Conservation (phyloP, 2,329 filamentous ascomycete species). For the Colletotrichum somersetense region DNA sequence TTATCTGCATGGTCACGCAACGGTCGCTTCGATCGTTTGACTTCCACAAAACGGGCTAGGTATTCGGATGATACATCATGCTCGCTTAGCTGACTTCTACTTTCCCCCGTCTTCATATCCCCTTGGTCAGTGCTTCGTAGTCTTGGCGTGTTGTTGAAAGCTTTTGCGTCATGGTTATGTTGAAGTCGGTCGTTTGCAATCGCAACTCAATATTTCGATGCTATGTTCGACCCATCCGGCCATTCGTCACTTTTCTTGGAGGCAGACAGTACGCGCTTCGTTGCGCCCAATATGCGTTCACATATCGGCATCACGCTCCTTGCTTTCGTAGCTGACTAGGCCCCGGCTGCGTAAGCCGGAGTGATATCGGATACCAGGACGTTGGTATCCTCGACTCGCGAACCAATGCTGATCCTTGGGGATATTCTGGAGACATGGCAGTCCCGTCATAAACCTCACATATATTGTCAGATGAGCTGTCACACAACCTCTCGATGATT, state of each 20-base stretch:
- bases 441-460: slow-evolving; percentile 17
- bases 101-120: background rate
- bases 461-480: slow-evolving; percentile 1
- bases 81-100: background rate
- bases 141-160: background rate
- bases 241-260: slow-evolving; percentile 20
- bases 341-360: slow-evolving; percentile 12
- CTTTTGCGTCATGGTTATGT: background rate
- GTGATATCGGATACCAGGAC: background rate
- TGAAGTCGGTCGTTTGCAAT: background rate
- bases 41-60: background rate
- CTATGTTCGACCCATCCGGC: slow-evolving; percentile 3
- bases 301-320: slow-evolving; percentile 4
- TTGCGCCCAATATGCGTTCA: slow-evolving; percentile 9
- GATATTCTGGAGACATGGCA: background rate
- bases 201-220: background rate
- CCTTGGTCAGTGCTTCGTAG: background rate
- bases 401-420: slow-evolving; percentile 14
- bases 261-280: background rate
- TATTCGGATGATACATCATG: no score
- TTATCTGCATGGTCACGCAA: no score
- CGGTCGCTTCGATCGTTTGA: background rate
- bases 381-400: background rate
- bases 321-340: slow-evolving; percentile 22
- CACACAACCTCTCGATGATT: slow-evolving; percentile 45